phyloP scores from a whole-genome alignment of 768 basidiomycete genomes.

The Boletus insuetus region DNA sequence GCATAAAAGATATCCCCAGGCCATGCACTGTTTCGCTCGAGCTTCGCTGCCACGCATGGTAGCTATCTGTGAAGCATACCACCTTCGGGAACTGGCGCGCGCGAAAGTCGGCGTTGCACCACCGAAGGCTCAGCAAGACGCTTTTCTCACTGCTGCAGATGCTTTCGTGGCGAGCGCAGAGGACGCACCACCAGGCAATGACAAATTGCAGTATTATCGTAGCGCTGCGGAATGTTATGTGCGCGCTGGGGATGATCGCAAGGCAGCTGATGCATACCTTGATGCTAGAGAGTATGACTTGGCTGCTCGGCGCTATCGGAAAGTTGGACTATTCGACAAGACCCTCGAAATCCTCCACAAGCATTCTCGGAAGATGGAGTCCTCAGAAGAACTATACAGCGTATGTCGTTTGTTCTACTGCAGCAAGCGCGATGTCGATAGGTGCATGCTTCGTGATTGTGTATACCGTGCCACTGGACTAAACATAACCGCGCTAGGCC shows the following conservation, averaged over 20 bases:
- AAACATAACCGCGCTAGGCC: conserved; percentile 33
- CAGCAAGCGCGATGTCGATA: conserved; percentile 24
- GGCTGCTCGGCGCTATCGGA: conserved; percentile 49
- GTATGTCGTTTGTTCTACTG: conserved; percentile 49
- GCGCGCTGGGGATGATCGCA: conserved; percentile 34
- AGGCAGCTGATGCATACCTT: conserved; percentile 46
- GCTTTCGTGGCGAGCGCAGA: conserved; percentile 46
- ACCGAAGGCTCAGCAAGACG: conserved; percentile 27
- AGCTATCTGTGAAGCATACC: conserved; percentile 50
- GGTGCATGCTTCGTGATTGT: conserved; percentile 6
- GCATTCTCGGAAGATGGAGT: conserved; percentile 32
- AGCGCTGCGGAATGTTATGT: conserved; percentile 49
- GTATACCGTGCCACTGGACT: neutral
- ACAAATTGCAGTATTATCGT: conserved; percentile 37
- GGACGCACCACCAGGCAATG: conserved; percentile 25
- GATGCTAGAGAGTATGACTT: conserved; percentile 41
- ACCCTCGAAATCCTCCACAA: conserved; percentile 45
- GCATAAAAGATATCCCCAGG: conserved; percentile 44
- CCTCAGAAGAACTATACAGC: conserved; percentile 38
- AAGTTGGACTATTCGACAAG: conserved; percentile 49
- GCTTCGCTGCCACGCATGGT: conserved; percentile 44
- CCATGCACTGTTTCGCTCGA: conserved; percentile 51
- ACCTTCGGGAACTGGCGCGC: conserved; percentile 51
- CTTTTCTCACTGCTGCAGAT: conserved; percentile 46
- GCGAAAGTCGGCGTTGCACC: conserved; percentile 25